Base-by-base conservation (phyloP, 139 green algal genomes). In the Closterium sp. region DNA sequence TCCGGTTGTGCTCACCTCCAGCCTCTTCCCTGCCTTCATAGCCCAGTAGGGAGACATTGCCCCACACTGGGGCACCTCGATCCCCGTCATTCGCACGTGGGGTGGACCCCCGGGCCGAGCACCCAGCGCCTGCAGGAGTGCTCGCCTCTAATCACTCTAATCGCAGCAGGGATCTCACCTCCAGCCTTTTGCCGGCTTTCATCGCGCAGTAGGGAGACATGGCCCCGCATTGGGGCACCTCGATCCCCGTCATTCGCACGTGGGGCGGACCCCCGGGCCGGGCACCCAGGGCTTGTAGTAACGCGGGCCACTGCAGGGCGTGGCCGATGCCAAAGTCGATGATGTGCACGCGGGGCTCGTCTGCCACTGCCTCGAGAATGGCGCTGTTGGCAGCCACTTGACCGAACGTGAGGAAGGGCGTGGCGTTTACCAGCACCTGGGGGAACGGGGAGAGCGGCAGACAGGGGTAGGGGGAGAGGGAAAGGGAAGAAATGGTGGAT, bases 331-430 rank as follows among this genome's bases (percentile, higher is more conserved):
- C 89, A 89, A 86, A 92, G 86, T 92, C 89, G 32, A 92, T 76
- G 32, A 92, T 90, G 89, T 92, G 89, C 33, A 92, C 89, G 1
- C 89, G 31, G 2, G n/a, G 34, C 19, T 90, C 76, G 32, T 86
- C 89, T n/a, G 28, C 64, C 31, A 92, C n/a, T 1, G 89, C 89
- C 43, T 90, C 89, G 84, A 92, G 86, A 30, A 92, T 92, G 25
- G 89, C 84, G 33, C 89, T 92, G 34, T 92, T 92, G 21, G 89
- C 89, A 21, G 89, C 89, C 2, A 92, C 89, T 81, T 90, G 89
- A 21, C 89, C 89, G 32, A 92, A 92, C 1, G 89, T 92, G 2
- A 92, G 84, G 34, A 84, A 92, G 31, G 89, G 89, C 16, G 34
- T 90, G 9, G 89, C 31, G 6, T 92, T 90, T 83, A 92, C 86